Conservation (phyloP, 768 basidiomycete species). For the Collybia mongolica region DNA sequence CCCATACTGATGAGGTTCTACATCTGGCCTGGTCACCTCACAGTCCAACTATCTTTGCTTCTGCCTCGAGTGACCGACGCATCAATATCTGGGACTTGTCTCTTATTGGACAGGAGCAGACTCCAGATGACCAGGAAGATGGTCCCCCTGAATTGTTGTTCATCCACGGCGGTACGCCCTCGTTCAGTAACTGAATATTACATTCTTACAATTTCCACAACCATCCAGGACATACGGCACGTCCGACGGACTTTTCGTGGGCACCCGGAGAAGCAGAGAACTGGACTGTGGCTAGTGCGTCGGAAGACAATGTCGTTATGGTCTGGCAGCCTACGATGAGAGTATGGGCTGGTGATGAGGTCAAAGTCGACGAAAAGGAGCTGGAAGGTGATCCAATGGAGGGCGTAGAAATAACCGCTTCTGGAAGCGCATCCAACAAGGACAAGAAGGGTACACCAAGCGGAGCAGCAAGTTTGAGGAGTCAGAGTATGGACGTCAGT, state of each 20-base stretch:
- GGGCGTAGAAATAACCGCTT: constrained; percentile 52
- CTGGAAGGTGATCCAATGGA: constrained; percentile 82
- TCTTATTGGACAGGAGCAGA: constrained; percentile 92
- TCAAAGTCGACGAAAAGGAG: constrained; percentile 82
- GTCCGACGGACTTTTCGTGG: constrained; percentile 95
- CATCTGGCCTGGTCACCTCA: constrained; percentile 96
- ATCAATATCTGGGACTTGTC: constrained; percentile 95
- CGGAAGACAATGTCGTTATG: constrained; percentile 97
- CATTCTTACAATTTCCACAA: not conserved
- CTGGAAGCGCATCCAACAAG: constrained; percentile 21
- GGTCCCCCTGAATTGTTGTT: constrained; percentile 96
- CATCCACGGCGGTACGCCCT: constrained; percentile 81
- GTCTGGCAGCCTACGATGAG: constrained; percentile 97
- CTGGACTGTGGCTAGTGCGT: constrained; percentile 86
- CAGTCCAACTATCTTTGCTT: constrained; percentile 89
- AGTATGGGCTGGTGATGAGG: constrained; percentile 88
- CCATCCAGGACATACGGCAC: constrained; percentile 74
- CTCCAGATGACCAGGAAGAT: constrained; percentile 97
- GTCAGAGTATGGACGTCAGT: constrained; percentile 64
- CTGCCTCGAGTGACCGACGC: constrained; percentile 89
- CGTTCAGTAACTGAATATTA: not conserved
- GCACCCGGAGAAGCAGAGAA: constrained; percentile 79
- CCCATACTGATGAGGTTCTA: constrained; percentile 92
- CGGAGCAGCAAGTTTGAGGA: constrained; percentile 42
- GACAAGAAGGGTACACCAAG: constrained; percentile 37